Evolutionary conservation across 345 rosid genomes (phyloP).

Genomic region (Carallia brachiata): DNA sequence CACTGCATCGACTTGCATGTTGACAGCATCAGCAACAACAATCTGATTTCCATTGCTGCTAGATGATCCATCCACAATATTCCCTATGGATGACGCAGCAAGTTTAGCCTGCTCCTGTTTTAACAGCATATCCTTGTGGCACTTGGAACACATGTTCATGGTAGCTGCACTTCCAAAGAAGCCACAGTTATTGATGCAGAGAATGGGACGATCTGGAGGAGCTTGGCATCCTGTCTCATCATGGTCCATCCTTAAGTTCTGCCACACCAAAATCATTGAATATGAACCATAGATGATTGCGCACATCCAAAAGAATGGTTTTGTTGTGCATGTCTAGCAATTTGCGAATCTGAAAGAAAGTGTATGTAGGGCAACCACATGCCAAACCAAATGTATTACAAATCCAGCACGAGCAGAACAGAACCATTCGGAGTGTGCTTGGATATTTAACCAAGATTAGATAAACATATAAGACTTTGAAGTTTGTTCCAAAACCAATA

Average conservation of each 20-base stretch:
- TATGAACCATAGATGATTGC: not conserved
- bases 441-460: too few species aligned
- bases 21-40: constrained; percentile 37
- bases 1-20: constrained; percentile 37
- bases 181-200: constrained; percentile 84
- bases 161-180: constrained; percentile 91
- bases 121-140: constrained; percentile 71
- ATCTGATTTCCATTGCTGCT: constrained; percentile 38
- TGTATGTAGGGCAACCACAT: too few species aligned
- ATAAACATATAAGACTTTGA: too few species aligned
- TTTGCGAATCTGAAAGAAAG: too few species aligned
- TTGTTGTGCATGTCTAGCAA: not conserved
- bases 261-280: constrained; percentile 22
- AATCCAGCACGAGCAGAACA: too few species aligned
- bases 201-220: constrained; percentile 74
- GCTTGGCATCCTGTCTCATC: constrained; percentile 96
- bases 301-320: not conserved
- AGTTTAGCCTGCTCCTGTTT: constrained; percentile 76
- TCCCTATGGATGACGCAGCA: constrained; percentile 64
- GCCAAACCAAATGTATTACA: too few species aligned
- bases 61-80: constrained; percentile 52
- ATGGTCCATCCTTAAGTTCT: constrained; percentile 66
- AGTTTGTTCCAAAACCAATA: too few species aligned
- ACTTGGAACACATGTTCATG: constrained; percentile 94
- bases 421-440: too few species aligned